A percentile compares a stretch with the other conserved stretches of the same genome.
phyloP scores from a whole-genome alignment of 73 alveolate genomes.

The Paramecium bursaria region DNA sequence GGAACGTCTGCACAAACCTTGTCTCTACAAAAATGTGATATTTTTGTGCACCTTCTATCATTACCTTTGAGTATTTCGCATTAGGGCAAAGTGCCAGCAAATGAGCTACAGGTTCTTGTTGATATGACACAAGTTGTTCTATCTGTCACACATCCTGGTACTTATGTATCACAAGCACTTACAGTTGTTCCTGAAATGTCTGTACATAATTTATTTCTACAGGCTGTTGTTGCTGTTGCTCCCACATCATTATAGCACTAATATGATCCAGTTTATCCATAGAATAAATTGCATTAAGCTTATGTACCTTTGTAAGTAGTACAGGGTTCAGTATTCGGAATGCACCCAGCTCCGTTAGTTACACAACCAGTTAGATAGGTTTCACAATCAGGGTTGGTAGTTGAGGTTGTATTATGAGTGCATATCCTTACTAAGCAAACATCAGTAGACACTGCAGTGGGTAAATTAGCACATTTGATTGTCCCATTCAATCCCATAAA shows the following conservation, averaged over 20 bases:
- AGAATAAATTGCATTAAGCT: background rate
- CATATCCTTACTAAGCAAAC: conserved; percentile 19
- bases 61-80: too few species aligned
- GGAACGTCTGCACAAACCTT: too few species aligned
- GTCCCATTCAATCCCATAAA: background rate
- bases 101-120: too few species aligned
- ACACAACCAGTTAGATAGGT: conserved; percentile 33
- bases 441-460: background rate
- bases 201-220: conserved; percentile 7
- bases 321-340: background rate
- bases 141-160: too few species aligned
- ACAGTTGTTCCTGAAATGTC: conserved; percentile 1
- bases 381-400: conserved; percentile 40
- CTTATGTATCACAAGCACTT: background rate
- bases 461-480: background rate
- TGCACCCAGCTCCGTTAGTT: conserved; percentile 49
- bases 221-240: conserved; percentile 3
- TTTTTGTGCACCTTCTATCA: too few species aligned
- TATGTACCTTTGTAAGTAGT: conserved; percentile 8
- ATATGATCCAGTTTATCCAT: background rate
- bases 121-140: too few species aligned
- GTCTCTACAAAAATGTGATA: too few species aligned
- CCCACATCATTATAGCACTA: background rate
- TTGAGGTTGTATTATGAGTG: conserved; percentile 15
- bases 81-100: too few species aligned